Evolutionary conservation across 306 rosid species (phyloP).

Genomic region (Medicago arabica): DNA sequence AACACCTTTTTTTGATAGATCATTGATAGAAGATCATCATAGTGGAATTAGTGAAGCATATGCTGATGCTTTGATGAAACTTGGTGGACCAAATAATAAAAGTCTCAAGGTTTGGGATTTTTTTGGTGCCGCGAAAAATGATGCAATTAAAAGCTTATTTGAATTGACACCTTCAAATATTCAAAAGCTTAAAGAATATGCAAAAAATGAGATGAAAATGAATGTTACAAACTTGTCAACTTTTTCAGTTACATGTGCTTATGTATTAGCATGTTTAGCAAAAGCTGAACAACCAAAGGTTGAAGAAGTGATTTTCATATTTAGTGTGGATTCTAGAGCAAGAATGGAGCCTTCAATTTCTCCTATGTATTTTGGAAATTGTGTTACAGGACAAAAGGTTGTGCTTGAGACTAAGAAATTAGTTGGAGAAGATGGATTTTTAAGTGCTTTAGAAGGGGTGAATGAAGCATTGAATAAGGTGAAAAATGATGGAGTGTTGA

Average conservation of each 20-base stretch:
- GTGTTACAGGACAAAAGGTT: background rate
- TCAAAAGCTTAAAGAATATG: constrained; percentile 32
- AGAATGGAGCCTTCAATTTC: constrained; percentile 48
- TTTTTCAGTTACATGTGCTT: constrained; percentile 48
- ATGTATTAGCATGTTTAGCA: constrained; percentile 38
- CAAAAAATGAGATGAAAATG: background rate
- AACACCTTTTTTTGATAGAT: constrained; percentile 28
- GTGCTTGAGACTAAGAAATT: constrained; percentile 15
- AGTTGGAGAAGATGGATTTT: constrained; percentile 32
- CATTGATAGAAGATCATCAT: constrained; percentile 22
- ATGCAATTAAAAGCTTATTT: constrained; percentile 33
- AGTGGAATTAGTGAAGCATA: background rate
- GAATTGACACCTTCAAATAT: constrained; percentile 27
- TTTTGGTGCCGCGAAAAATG: fast-evolving
- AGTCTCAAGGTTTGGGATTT: constrained; percentile 34
- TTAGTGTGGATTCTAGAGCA: constrained; percentile 42
- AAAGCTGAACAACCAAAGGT: constrained; percentile 37
- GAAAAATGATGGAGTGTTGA: constrained; percentile 26
- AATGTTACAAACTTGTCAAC: constrained; percentile 32
- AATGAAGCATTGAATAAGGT: constrained; percentile 34
- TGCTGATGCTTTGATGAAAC: background rate
- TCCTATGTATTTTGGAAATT: constrained; percentile 53
- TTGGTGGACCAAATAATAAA: constrained; percentile 6
- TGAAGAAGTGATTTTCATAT: background rate
- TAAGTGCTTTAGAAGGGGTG: constrained; percentile 24